A percentile compares a stretch with the other conserved stretches of the same genome.
These are phyloP conservation scores for Hypoxylon sp. DNA, from an alignment of 2,329 filamentous ascomycete species.

Conservation along the genomic window DNA sequence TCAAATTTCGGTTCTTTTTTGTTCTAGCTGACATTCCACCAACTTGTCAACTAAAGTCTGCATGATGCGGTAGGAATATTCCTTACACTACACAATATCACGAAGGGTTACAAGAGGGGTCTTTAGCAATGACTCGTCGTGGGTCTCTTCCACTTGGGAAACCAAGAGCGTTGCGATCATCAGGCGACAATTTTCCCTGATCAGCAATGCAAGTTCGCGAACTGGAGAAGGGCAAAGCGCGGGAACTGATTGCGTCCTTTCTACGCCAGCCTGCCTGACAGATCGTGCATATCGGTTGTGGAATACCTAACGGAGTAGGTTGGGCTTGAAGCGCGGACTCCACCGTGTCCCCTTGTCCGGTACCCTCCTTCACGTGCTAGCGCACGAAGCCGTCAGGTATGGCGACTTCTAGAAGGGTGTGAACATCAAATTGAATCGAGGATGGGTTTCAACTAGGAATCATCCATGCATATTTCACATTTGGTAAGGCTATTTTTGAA, in stretches of 20 bases:
- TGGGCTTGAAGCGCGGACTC: slow-evolving; percentile 40
- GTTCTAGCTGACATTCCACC: slow-evolving; percentile 31
- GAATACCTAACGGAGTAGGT: slow-evolving; percentile 41
- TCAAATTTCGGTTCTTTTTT: slow-evolving; percentile 28
- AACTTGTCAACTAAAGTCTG: slow-evolving; percentile 23
- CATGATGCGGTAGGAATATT: slow-evolving; percentile 27
- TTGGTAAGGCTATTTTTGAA: slow-evolving; percentile 24
- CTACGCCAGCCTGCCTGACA: slow-evolving; percentile 38
- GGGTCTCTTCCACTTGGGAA: slow-evolving; percentile 38
- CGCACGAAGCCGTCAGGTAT: slow-evolving; percentile 30
- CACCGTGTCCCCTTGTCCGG: slow-evolving; percentile 29
- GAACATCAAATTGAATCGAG: slow-evolving; percentile 24
- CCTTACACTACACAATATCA: slow-evolving; percentile 22
- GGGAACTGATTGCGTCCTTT: slow-evolving; percentile 24
- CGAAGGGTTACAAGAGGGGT: slow-evolving; percentile 20
- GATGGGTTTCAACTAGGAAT: slow-evolving; percentile 13
- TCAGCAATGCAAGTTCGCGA: slow-evolving; percentile 38
- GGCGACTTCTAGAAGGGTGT: slow-evolving; percentile 24
- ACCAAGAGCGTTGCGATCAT: slow-evolving; percentile 33
- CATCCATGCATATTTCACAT: slow-evolving; percentile 15
- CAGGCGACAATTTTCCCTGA: slow-evolving; percentile 37
- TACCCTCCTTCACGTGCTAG: slow-evolving; percentile 40
- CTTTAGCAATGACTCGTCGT: slow-evolving; percentile 24
- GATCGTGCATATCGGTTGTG: slow-evolving; percentile 28
- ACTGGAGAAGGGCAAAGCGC: slow-evolving; percentile 25